phyloP scores from a whole-genome alignment of 495 filamentous ascomycete species.

The Eremomyces bilateralis region DNA sequence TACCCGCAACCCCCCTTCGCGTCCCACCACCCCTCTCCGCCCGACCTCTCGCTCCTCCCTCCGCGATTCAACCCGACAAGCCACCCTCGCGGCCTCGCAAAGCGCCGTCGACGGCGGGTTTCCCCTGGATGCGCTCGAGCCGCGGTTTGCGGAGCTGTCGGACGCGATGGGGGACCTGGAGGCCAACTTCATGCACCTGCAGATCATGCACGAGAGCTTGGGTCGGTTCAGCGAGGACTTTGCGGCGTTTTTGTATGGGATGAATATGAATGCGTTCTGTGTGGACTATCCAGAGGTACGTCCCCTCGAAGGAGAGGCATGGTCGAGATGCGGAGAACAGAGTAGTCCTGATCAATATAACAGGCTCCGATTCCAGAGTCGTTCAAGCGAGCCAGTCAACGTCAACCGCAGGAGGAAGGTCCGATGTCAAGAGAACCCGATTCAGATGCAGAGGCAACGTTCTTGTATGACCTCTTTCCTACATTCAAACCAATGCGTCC shows the following conservation, averaged over 20 bases:
- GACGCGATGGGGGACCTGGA: slow-evolving; percentile 92
- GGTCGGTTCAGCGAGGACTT: slow-evolving; percentile 92
- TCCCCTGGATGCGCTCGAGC: slow-evolving; percentile 66
- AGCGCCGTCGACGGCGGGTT: slow-evolving; percentile 37
- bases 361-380: slow-evolving; percentile 49
- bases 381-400: slow-evolving; percentile 35
- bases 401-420: neutral
- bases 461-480: slow-evolving; percentile 33
- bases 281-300: slow-evolving; percentile 89
- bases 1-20: slow-evolving; percentile 28
- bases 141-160: slow-evolving; percentile 76
- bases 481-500: slow-evolving; percentile 1
- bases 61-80: slow-evolving; percentile 29
- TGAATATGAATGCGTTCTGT: slow-evolving; percentile 99
- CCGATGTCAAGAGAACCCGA: slow-evolving; percentile 4
- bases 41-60: slow-evolving; percentile 77
- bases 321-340: neutral
- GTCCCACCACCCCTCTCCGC: slow-evolving; percentile 82
- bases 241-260: slow-evolving; percentile 77
- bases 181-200: slow-evolving; percentile 91
- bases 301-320: neutral
- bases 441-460: slow-evolving; percentile 55
- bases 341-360: neutral
- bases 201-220: slow-evolving; percentile 90
- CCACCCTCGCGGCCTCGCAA: slow-evolving; percentile 12